A percentile compares a stretch with the other conserved stretches of the same genome.
Evolutionary conservation across 2,329 filamentous ascomycete species (phyloP).

Genomic region (Clonostachys byssicola): DNA sequence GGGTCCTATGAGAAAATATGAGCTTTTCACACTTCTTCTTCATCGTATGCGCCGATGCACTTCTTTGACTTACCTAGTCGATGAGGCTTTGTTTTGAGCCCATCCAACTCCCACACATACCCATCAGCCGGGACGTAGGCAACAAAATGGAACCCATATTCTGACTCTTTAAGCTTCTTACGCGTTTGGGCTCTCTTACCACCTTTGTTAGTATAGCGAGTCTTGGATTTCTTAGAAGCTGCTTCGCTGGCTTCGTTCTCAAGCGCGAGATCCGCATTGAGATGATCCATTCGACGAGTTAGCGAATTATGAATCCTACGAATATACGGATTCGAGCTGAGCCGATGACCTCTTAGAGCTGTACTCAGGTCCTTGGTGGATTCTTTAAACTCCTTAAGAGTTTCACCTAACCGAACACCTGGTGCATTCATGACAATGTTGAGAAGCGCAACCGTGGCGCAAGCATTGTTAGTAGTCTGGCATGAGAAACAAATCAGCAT

Average conservation of each 20-base stretch:
- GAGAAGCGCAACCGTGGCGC: slow-evolving; percentile 85
- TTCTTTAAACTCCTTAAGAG: slow-evolving; percentile 68
- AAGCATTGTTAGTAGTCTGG: slow-evolving; percentile 77
- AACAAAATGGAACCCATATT: slow-evolving; percentile 81
- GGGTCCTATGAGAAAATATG: slow-evolving; percentile 18
- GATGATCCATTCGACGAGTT: slow-evolving; percentile 71
- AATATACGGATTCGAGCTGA: slow-evolving; percentile 73
- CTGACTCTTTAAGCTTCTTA: slow-evolving; percentile 26
- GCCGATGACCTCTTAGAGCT: slow-evolving; percentile 68
- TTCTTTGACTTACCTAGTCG: slow-evolving; percentile 18
- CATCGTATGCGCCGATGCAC: not conserved
- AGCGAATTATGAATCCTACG: slow-evolving; percentile 86
- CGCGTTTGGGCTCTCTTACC: slow-evolving; percentile 29
- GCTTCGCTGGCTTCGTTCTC: slow-evolving; percentile 46
- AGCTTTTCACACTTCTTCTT: not conserved
- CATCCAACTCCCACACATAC: slow-evolving; percentile 84
- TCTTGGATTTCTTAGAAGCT: slow-evolving; percentile 28
- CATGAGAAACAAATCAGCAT: slow-evolving; percentile 4
- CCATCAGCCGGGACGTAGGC: slow-evolving; percentile 78
- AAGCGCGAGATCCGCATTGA: slow-evolving; percentile 65
- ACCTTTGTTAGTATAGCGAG: slow-evolving; percentile 2
- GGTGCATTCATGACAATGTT: slow-evolving; percentile 89
- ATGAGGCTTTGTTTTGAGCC: slow-evolving; percentile 66
- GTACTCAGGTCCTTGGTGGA: slow-evolving; percentile 67
- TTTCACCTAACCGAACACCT: slow-evolving; percentile 62